phyloP scores from a whole-genome alignment of 2,329 filamentous ascomycete species.

The Aspergillus uvarum region DNA sequence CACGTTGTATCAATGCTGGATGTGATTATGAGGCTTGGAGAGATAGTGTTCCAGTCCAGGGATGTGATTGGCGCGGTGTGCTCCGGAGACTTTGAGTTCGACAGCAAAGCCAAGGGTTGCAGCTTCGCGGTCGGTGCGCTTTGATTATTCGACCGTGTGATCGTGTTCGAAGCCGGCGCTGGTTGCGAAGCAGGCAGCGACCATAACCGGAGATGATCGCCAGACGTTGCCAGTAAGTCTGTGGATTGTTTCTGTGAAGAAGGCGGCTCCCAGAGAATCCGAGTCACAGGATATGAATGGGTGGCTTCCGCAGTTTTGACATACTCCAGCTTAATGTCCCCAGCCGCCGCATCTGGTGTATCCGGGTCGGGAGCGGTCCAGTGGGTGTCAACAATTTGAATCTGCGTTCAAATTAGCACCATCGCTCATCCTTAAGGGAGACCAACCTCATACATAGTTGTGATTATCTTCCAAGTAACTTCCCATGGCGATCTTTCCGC shows the following conservation, averaged over 20 bases:
- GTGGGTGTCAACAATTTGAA: constrained; percentile 93
- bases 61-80: constrained; percentile 96
- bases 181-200: constrained; percentile 71
- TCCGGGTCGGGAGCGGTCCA: constrained; percentile 68
- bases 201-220: constrained; percentile 91
- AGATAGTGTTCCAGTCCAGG: constrained; percentile 96
- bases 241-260: constrained; percentile 94
- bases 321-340: constrained; percentile 69
- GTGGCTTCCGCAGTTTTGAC: constrained; percentile 93
- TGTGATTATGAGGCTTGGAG: constrained; percentile 95
- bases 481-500: constrained; percentile 89
- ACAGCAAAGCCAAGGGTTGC: constrained; percentile 86
- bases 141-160: constrained; percentile 64
- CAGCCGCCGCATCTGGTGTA: constrained; percentile 69
- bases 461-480: constrained; percentile 98
- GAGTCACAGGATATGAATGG: constrained; percentile 94
- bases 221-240: constrained; percentile 90
- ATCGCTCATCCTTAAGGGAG: background rate
- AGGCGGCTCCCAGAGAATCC: constrained; percentile 92
- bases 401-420: constrained; percentile 54
- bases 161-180: constrained; percentile 64
- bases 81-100: constrained; percentile 97
- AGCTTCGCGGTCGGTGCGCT: constrained; percentile 71
- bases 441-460: constrained; percentile 73
- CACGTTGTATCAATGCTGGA: constrained; percentile 99